Percentiles rank a stretch among this genome's conserved stretches.
Conservation (phyloP, 768 basidiomycete species). For the Phlegmacium glaucopus region DNA sequence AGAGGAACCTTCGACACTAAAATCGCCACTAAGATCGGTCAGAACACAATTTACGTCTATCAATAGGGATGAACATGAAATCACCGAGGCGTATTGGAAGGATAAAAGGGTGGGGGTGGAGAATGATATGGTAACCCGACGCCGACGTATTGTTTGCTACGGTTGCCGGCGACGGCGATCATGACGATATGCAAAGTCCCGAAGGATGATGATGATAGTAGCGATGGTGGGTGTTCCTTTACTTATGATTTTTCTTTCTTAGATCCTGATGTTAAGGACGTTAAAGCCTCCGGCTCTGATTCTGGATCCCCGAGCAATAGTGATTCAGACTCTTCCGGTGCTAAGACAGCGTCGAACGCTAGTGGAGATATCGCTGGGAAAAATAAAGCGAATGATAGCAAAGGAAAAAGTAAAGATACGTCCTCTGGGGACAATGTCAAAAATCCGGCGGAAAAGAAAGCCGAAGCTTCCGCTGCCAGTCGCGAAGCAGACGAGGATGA, state of each 20-base stretch:
- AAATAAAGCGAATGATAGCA: too few species aligned
- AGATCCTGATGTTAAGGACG: constrained; percentile 47
- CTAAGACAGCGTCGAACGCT: too few species aligned
- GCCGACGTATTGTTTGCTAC: constrained; percentile 70
- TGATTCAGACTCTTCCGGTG: too few species aligned
- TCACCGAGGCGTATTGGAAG: too few species aligned
- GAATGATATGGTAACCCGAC: constrained; percentile 93
- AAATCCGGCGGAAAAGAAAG: constrained; percentile 63
- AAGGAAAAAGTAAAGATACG: too few species aligned
- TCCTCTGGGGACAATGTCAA: constrained; percentile 81
- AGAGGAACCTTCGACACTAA: constrained; percentile 93
- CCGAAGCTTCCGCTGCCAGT: constrained; percentile 78
- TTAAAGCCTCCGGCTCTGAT: constrained; percentile 82
- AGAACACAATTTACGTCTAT: constrained; percentile 88
- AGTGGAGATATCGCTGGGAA: too few species aligned
- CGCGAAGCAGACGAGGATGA: too few species aligned
- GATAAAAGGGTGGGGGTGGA: constrained; percentile 92
- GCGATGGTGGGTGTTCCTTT: constrained; percentile 50
- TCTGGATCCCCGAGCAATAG: too few species aligned
- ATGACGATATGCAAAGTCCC: constrained; percentile 82
- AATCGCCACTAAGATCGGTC: constrained; percentile 82
- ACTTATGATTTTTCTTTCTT: constrained; percentile 1
- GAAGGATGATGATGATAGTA: constrained; percentile 70
- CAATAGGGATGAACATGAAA: too few species aligned
- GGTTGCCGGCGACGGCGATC: constrained; percentile 58